Evolutionary conservation across 2,329 filamentous ascomycete genomes (phyloP).

Genomic region (Leptodontidium sp.): DNA sequence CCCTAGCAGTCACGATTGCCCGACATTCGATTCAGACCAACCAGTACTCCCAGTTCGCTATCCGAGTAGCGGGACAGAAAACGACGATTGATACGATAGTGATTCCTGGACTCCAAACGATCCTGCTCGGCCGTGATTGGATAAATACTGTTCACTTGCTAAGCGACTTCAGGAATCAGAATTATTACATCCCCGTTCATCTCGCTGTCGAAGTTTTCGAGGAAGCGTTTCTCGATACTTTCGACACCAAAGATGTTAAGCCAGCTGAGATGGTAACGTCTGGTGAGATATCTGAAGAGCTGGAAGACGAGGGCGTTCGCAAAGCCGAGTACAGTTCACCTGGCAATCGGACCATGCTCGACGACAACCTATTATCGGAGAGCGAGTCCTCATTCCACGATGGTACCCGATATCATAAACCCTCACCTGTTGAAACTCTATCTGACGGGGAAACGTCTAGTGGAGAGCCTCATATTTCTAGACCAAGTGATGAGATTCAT

Average conservation of each 20-base stretch:
- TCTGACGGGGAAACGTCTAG: neutral
- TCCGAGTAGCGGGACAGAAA: conserved; percentile 24
- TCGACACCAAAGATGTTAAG: conserved; percentile 4
- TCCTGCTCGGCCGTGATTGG: conserved; percentile 30
- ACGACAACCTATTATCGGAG: neutral
- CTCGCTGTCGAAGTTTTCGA: conserved; percentile 25
- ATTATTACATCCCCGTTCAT: conserved; percentile 30
- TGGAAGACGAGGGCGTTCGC: conserved; percentile 10
- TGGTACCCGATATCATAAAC: neutral
- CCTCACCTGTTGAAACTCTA: neutral
- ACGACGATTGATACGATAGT: conserved; percentile 27
- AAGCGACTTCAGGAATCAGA: conserved; percentile 23
- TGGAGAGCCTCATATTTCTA: neutral
- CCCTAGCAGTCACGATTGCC: conserved; percentile 22
- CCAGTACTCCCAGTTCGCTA: conserved; percentile 26
- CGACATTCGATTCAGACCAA: conserved; percentile 23
- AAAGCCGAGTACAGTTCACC: neutral
- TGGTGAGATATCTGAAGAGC: conserved; percentile 22
- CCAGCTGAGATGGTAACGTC: neutral
- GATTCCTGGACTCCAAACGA: conserved; percentile 22
- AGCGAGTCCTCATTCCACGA: conserved; percentile 2
- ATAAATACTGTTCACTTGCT: conserved; percentile 26
- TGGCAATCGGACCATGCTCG: neutral
- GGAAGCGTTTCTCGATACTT: conserved; percentile 23
- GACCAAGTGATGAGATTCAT: neutral